phyloP scores from a whole-genome alignment of 2,329 filamentous ascomycete species.

The Fusarium staphyleae region DNA sequence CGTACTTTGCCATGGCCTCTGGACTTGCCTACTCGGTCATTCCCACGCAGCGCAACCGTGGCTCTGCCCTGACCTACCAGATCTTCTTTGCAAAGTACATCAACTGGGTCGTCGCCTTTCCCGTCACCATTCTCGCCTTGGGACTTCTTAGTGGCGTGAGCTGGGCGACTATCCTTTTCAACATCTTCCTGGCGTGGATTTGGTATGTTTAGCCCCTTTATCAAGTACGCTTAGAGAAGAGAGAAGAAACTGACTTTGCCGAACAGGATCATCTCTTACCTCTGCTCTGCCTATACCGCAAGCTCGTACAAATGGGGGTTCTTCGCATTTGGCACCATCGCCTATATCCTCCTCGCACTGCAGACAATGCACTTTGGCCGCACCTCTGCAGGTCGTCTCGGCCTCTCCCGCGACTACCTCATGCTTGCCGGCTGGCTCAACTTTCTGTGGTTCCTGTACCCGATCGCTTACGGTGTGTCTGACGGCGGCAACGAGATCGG shows the following conservation, averaged over 20 bases:
- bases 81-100: slow-evolving; percentile 65
- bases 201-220: slow-evolving; percentile 46
- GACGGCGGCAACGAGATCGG: slow-evolving; percentile 30
- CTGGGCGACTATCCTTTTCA: slow-evolving; percentile 63
- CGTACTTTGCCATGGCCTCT: slow-evolving; percentile 61
- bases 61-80: slow-evolving; percentile 49
- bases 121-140: slow-evolving; percentile 53
- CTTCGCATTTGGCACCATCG: slow-evolving; percentile 59
- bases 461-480: slow-evolving; percentile 53
- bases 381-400: slow-evolving; percentile 50
- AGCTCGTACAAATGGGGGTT: slow-evolving; percentile 66
- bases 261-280: slow-evolving; percentile 53
- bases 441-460: slow-evolving; percentile 62
- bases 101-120: slow-evolving; percentile 61
- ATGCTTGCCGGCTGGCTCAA: slow-evolving; percentile 57
- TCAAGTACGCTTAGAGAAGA: neutral
- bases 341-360: slow-evolving; percentile 54
- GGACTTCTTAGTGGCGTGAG: slow-evolving; percentile 60
- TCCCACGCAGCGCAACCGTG: slow-evolving; percentile 38
- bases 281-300: slow-evolving; percentile 56
- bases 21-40: slow-evolving; percentile 57
- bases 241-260: neutral
- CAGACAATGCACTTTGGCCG: slow-evolving; percentile 52
- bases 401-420: slow-evolving; percentile 53
- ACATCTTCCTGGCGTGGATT: slow-evolving; percentile 57